phyloP scores from a whole-genome alignment of 805 yeast genomes.

The Metschnikowia kofuensis region DNA sequence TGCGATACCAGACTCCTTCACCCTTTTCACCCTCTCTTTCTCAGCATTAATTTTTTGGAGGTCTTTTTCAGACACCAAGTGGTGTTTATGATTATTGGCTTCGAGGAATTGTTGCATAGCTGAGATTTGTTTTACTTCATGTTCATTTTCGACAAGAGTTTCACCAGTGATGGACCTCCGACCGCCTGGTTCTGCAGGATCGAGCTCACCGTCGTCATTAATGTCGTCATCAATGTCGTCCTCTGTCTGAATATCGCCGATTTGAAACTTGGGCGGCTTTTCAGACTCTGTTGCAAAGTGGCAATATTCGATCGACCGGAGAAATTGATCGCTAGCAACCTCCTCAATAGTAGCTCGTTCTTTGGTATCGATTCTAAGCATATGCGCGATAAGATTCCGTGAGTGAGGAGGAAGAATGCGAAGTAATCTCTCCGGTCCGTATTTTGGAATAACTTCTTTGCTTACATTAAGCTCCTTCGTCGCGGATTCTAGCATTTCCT shows the following conservation, averaged over 20 bases:
- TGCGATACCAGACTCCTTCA: conserved; percentile 14
- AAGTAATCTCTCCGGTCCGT: conserved; percentile 71
- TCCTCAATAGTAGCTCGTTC: conserved; percentile 59
- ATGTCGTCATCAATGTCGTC: conserved; percentile 1
- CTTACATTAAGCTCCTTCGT: conserved; percentile 13
- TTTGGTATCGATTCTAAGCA: conserved; percentile 61
- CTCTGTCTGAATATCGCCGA: not conserved
- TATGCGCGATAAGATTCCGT: conserved; percentile 56
- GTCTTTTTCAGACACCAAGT: conserved; percentile 66
- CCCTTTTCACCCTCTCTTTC: conserved; percentile 20
- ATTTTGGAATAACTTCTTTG: conserved; percentile 12
- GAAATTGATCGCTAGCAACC: conserved; percentile 58
- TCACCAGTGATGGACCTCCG: not conserved
- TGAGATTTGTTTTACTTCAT: not conserved
- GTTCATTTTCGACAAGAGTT: not conserved
- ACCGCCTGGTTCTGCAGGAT: not conserved
- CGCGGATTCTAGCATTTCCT: conserved; percentile 11
- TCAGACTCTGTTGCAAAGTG: conserved; percentile 21
- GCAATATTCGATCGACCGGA: conserved; percentile 56
- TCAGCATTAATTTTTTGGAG: conserved; percentile 37
- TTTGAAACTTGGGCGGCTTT: conserved; percentile 3
- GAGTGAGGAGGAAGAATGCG: conserved; percentile 68
- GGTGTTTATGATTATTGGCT: conserved; percentile 55
- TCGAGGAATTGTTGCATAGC: conserved; percentile 6
- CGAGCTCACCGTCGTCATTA: not conserved